Base-by-base conservation (phyloP, 768 basidiomycete genomes). In the Cystobasidium onofrii region DNA sequence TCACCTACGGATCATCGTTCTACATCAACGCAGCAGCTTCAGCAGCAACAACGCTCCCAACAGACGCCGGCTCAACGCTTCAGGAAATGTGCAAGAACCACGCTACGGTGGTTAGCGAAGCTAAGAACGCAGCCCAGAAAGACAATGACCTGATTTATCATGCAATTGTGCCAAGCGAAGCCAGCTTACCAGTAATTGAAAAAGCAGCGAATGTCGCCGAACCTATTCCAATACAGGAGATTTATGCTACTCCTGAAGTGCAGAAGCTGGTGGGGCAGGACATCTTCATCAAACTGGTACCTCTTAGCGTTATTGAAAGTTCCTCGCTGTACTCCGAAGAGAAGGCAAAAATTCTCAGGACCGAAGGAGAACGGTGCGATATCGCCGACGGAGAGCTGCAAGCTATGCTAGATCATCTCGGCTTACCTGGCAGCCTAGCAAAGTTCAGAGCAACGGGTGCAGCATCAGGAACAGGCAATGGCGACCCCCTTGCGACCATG, bases 101-200 rank as follows among this genome's bases (percentile, higher is more conserved):
- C 76, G 83, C 88, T 2, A 86, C 89, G 3, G 83, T 93, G 55
- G 89, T 89, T 77, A 83, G 86, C 0, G 92, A 95, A 76, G 87
- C 86, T 74, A 88, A 87, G 79, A 83, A 81, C 65, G 89, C 92
- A 75, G 90, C 90, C 0, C 85, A 86, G 67, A 88, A 90, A 66
- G 93, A 96, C 82, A 98, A 98, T 81, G 95, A 98, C 79, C 86
- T 99, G 64, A 95, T 99, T 76, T 99, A 99, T 83, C 92, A 98
- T 79, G 91, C 91, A 1, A 85, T 94, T 71, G 82, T 92, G 0
- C 91, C 92, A 6, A 83, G 89, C 10, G 84, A 87, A 1, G 90
- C 94, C 43, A 85, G 89, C 0, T 85, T 98, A 0, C 87, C 93
- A 0, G 79, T 82, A 10, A 87, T 99, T 74, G 96, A 98, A 70